phyloP scores from a whole-genome alignment of 2,329 filamentous ascomycete genomes.

The Dactylellina parvicollis region DNA sequence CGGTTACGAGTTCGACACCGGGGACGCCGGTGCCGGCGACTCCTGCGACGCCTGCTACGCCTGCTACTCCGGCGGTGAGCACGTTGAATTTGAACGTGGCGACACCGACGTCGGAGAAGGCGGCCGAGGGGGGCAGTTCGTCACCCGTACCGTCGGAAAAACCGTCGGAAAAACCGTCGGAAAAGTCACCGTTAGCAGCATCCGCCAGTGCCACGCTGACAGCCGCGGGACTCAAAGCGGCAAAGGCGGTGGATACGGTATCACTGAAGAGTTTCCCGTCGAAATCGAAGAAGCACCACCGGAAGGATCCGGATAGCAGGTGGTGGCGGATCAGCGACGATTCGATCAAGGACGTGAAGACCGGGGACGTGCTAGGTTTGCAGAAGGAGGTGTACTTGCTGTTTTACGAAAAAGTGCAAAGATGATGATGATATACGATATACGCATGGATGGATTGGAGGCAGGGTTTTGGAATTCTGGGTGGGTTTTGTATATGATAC shows the following conservation, averaged over 20 bases:
- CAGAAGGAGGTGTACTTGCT: slow-evolving; percentile 94
- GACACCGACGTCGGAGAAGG: slow-evolving; percentile 5
- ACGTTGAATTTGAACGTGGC: not conserved
- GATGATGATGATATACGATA: no score
- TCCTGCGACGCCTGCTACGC: slow-evolving; percentile 4
- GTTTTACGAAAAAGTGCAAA: slow-evolving; percentile 77
- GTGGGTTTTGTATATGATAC: not conserved
- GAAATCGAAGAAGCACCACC: slow-evolving; percentile 62
- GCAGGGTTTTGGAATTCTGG: no score
- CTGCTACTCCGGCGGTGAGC: slow-evolving; percentile 2
- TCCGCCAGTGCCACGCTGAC: slow-evolving; percentile 7
- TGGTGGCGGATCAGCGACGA: slow-evolving; percentile 99
- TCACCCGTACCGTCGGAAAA: slow-evolving; percentile 17
- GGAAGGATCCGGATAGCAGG: slow-evolving; percentile 71
- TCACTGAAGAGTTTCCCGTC: slow-evolving; percentile 42
- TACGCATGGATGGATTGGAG: no score
- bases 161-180: not conserved
- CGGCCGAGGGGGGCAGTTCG: not conserved
- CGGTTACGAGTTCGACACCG: not conserved
- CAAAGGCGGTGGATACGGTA: slow-evolving; percentile 17
- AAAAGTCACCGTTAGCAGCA: not conserved
- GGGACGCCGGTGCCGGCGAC: slow-evolving; percentile 16
- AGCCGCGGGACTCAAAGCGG: slow-evolving; percentile 3
- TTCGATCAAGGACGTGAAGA: slow-evolving; percentile 93
- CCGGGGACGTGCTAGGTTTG: slow-evolving; percentile 88